These are phyloP conservation scores for Polygonum maritimum DNA, from an alignment of 148 eudicot species.

Conservation along the genomic window DNA sequence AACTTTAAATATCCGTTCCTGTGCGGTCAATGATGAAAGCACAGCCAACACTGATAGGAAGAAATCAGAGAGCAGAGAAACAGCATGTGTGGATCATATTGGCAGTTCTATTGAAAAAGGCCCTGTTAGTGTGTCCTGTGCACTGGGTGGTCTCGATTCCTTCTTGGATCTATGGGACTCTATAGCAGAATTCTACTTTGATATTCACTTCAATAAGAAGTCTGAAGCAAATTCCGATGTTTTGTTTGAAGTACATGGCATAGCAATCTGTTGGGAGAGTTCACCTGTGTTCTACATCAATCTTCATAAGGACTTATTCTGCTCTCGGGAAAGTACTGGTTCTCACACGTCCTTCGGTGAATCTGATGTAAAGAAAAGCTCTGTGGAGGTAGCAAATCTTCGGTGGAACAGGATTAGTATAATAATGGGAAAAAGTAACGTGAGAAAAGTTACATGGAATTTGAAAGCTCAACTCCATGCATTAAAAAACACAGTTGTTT, in stretches of 20 bases:
- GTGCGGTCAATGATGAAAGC: slow-evolving; percentile 16
- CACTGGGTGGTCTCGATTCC: slow-evolving; percentile 58
- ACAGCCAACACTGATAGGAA: slow-evolving; percentile 14
- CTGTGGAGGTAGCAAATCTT: slow-evolving; percentile 35
- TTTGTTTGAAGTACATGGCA: slow-evolving; percentile 74
- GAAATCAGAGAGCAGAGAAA: slow-evolving; percentile 17
- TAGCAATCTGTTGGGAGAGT: slow-evolving; percentile 84
- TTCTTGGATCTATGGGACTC: slow-evolving; percentile 83
- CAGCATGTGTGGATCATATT: slow-evolving; percentile 14
- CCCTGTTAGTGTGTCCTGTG: slow-evolving; percentile 51
- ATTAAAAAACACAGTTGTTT: slow-evolving; percentile 61
- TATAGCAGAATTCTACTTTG: slow-evolving; percentile 58
- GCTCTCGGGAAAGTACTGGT: slow-evolving; percentile 22
- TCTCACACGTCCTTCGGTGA: slow-evolving; percentile 13
- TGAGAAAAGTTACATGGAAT: slow-evolving; percentile 73
- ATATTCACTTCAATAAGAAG: slow-evolving; percentile 72
- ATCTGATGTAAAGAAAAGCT: slow-evolving; percentile 21
- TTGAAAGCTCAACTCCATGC: slow-evolving; percentile 74
- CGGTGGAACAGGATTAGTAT: slow-evolving; percentile 62
- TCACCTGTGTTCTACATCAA: slow-evolving; percentile 82
- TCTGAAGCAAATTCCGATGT: slow-evolving; percentile 40
- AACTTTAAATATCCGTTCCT: slow-evolving; percentile 6
- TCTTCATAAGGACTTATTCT: slow-evolving; percentile 67
- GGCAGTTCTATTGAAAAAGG: slow-evolving; percentile 39
- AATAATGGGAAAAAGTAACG: slow-evolving; percentile 46